A percentile compares a stretch with the other conserved stretches of the same genome.
phyloP scores from a whole-genome alignment of 2,329 filamentous ascomycete genomes.

The Elsinoe australis region DNA sequence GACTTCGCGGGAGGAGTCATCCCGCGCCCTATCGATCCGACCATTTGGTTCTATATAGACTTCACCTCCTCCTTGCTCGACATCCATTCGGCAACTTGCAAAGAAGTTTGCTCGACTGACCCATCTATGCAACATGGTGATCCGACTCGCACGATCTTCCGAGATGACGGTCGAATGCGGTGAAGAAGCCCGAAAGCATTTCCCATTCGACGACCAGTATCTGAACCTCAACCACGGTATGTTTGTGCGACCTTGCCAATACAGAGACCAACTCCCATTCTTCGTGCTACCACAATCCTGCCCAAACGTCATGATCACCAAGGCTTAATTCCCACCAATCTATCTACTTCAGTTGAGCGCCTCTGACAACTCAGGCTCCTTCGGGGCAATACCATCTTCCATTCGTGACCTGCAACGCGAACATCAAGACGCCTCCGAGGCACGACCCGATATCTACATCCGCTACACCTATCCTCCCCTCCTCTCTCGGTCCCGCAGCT shows the following conservation, averaged over 20 bases:
- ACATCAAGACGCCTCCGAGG: slow-evolving; percentile 63
- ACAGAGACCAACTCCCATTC: not conserved
- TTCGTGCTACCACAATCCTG: slow-evolving; percentile 2
- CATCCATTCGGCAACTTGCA: too few relatives aligned
- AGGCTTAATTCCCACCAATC: not conserved
- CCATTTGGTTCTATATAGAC: too few relatives aligned
- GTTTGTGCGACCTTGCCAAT: slow-evolving; percentile 18
- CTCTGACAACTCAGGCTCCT: slow-evolving; percentile 65
- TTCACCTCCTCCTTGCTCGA: not conserved
- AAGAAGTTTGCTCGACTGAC: too few relatives aligned
- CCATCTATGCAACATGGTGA: slow-evolving; percentile 2
- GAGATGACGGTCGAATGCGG: slow-evolving; percentile 28
- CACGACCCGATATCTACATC: slow-evolving; percentile 66
- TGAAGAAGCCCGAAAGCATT: slow-evolving; percentile 46
- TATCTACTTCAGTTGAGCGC: not conserved
- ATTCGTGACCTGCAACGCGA: slow-evolving; percentile 54
- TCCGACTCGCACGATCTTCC: not conserved
- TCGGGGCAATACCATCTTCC: slow-evolving; percentile 62
- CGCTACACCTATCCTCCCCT: slow-evolving; percentile 57
- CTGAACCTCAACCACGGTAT: slow-evolving; percentile 72
- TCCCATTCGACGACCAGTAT: slow-evolving; percentile 61
- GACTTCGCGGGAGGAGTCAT: not conserved
- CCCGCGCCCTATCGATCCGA: slow-evolving; percentile 9
- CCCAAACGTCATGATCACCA: slow-evolving; percentile 6
- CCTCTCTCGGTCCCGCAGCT: slow-evolving; percentile 57